These are phyloP conservation scores for Thinopyrum elongatum DNA, from an alignment of 176 grass and related monocot species.

Conservation along the genomic window DNA sequence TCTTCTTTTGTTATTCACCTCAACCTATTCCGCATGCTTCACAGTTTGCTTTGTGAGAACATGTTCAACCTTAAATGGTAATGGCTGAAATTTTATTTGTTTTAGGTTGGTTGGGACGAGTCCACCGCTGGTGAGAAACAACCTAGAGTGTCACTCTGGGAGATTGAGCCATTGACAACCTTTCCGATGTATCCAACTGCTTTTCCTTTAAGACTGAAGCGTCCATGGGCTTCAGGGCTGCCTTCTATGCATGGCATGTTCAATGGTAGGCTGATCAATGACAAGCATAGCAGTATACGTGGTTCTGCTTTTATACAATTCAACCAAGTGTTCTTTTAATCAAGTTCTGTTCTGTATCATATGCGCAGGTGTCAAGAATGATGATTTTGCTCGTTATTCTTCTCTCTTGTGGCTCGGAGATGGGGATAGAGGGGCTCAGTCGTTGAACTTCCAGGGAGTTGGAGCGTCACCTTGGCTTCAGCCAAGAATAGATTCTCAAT, in stretches of 20 bases:
- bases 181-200: constrained; percentile 93
- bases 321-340: background rate
- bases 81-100: background rate
- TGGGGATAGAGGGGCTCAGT: constrained; percentile 59
- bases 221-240: constrained; percentile 81
- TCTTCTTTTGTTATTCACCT: background rate
- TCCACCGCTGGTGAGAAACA: constrained; percentile 93
- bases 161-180: constrained; percentile 88
- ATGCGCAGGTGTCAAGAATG: constrained; percentile 63
- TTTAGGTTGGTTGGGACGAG: constrained; percentile 99
- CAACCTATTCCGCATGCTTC: background rate
- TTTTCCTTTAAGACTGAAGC: constrained; percentile 90
- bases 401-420: constrained; percentile 80
- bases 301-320: background rate
- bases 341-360: constrained; percentile 4
- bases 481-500: constrained; percentile 49
- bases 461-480: constrained; percentile 75
- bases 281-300: background rate
- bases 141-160: constrained; percentile 90
- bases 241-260: constrained; percentile 60
- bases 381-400: constrained; percentile 57
- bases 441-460: constrained; percentile 82
- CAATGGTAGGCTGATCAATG: constrained; percentile 38
- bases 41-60: background rate
- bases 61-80: background rate